phyloP scores from a whole-genome alignment of 345 rosid species.

The Lepidium sativum region DNA sequence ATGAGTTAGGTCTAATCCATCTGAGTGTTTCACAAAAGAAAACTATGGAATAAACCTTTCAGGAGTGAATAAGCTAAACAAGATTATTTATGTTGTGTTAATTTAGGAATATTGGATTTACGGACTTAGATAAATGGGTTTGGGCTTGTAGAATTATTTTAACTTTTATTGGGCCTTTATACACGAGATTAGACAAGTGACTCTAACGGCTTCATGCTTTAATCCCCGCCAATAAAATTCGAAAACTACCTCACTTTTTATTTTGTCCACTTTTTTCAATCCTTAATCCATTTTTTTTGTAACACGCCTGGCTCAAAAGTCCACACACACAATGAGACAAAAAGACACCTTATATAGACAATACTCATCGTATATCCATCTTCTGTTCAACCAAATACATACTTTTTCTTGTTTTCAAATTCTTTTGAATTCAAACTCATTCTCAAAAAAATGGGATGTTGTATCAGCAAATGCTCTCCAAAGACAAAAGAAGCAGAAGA shows the following conservation, averaged over 20 bases:
- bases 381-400: background rate
- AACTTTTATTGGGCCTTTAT: background rate
- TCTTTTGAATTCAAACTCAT: slow-evolving; percentile 6
- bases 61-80: too few relatives aligned
- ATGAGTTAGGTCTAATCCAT: too few relatives aligned
- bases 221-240: slow-evolving; percentile 23
- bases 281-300: background rate
- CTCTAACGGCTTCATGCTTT: too few relatives aligned
- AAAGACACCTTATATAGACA: background rate
- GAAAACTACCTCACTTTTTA: slow-evolving; percentile 5
- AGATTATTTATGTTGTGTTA: background rate
- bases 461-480: slow-evolving; percentile 68
- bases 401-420: background rate
- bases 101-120: background rate
- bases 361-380: background rate
- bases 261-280: background rate
- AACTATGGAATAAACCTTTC: too few relatives aligned
- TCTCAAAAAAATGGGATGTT: slow-evolving; percentile 54
- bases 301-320: slow-evolving; percentile 15
- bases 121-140: background rate
- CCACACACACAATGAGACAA: background rate
- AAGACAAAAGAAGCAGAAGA: slow-evolving; percentile 25
- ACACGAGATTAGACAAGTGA: background rate
- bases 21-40: too few relatives aligned
- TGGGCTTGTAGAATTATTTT: background rate